These are phyloP conservation scores for Azolla pinnata DNA, from an alignment of 75 land plant species.

Conservation along the genomic window DNA sequence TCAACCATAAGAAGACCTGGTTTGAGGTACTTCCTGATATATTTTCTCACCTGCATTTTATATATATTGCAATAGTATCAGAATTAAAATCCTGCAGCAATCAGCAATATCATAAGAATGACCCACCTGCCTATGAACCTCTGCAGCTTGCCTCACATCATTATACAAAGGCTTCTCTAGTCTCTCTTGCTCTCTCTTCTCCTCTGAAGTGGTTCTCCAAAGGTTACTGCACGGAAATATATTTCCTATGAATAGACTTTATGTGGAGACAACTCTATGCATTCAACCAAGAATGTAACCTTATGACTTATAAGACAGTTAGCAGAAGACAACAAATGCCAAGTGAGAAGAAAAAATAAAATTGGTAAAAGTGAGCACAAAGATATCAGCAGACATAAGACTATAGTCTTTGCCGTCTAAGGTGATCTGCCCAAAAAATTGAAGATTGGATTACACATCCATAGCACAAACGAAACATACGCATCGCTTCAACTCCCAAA, in stretches of 20 bases:
- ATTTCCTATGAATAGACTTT: not conserved
- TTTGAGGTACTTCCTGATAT: slow-evolving; percentile 70
- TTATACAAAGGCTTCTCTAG: slow-evolving; percentile 88
- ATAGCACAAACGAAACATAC: no score
- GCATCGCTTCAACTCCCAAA: no score
- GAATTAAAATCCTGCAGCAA: slow-evolving; percentile 84
- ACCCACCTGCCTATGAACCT: slow-evolving; percentile 96
- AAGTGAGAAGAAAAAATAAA: no score
- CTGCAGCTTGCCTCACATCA: slow-evolving; percentile 87
- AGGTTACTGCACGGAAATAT: slow-evolving; percentile 46
- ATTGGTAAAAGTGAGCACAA: no score
- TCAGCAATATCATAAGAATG: slow-evolving; percentile 23
- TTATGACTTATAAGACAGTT: no score
- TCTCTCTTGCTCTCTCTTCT: slow-evolving; percentile 87
- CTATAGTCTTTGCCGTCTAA: no score
- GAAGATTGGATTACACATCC: no score
- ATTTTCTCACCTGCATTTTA: slow-evolving; percentile 84
- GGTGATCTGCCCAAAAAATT: no score
- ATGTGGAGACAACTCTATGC: not conserved
- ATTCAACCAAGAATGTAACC: not conserved
- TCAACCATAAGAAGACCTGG: slow-evolving; percentile 91
- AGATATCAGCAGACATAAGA: no score
- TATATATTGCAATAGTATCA: no score
- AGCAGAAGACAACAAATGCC: no score
- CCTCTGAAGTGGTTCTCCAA: slow-evolving; percentile 93